A percentile compares a stretch with the other conserved stretches of the same genome.
Conservation (phyloP, 139 green algal genomes). For the Haematococcus sp. region DNA sequence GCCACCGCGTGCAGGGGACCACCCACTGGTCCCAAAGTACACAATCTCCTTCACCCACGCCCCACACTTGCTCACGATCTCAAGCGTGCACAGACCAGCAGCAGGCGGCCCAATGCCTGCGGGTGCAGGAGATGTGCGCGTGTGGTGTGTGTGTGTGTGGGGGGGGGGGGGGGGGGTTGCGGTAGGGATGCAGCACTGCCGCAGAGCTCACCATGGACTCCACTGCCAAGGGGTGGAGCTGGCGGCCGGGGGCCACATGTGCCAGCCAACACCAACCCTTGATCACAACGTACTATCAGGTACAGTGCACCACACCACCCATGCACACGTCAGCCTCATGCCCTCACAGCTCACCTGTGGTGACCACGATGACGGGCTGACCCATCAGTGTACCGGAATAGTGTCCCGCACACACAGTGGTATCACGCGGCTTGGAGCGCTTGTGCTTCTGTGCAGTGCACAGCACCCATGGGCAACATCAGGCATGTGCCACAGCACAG, state of each 20-base stretch:
- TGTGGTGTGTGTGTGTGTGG: neutral
- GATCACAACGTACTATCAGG: too few relatives aligned
- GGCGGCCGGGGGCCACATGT: neutral
- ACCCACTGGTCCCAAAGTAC: conserved; percentile 62
- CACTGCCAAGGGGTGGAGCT: neutral
- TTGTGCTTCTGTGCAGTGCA: neutral
- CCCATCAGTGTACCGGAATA: conserved; percentile 33
- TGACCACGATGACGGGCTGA: conserved; percentile 31
- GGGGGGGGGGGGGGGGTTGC: too few relatives aligned
- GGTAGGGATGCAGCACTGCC: neutral
- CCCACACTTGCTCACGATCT: conserved; percentile 47
- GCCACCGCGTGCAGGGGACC: conserved; percentile 47
- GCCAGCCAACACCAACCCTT: too few relatives aligned
- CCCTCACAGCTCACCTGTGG: conserved; percentile 26
- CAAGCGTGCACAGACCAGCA: conserved; percentile 44
- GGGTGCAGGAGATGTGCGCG: neutral
- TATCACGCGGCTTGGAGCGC: neutral
- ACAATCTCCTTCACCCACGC: conserved; percentile 42
- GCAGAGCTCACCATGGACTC: neutral
- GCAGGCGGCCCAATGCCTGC: conserved; percentile 56
- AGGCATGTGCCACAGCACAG: too few relatives aligned
- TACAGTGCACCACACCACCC: too few relatives aligned
- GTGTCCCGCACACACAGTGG: conserved; percentile 26
- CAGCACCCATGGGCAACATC: too few relatives aligned
- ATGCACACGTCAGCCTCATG: too few relatives aligned